Base-by-base conservation (phyloP, 2,329 filamentous ascomycete genomes). In the Elsinoe fawcettii region DNA sequence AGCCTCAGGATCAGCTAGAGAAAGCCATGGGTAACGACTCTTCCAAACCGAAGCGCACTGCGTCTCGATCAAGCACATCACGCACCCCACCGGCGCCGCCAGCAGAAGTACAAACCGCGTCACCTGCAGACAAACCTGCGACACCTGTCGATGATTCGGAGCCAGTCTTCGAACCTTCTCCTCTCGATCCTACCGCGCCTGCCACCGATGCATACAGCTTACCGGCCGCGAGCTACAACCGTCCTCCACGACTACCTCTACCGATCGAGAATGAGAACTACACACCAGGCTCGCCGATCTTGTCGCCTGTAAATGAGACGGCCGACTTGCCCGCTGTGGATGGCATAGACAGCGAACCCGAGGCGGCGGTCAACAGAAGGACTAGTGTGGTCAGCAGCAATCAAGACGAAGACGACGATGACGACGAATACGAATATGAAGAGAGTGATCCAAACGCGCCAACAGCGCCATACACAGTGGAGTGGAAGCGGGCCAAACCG, bases 211-310 rank as follows among this genome's bases (percentile, higher is more conserved):
- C 67, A 32, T 74, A 73, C 61, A 70, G 60, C 61, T 69, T 63
- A 60, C 71, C 63, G 60, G 68, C 64, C 20, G 66, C 71, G 64
- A 69, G 80, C 71, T 77, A 75, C 73, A 72, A 79, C 59, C 80
- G 87, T n/a, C 92, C 92, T 46, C 92, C 92, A 53, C 86, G 92
- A 60, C 77, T 97, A 66, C 92, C 92, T 59, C 81, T 97, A 59
- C 91, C 92, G 56, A 96, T 97, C 65, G 90, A 95, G 66, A 89
- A 96, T 75, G 90, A 95, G 69, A 81, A 88, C 12, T 86, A 93
- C 65, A 90, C 87, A 1, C 92, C 92, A 1, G 91, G 91, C 23
- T 96, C 91, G 44, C 92, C 92, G 56, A 92, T 96, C 62, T 82
- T 92, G 61, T 83, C 86, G 5, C 68, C 71, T 12, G 64, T 75